A percentile compares a stretch with the other conserved stretches of the same genome.
phyloP scores from a whole-genome alignment of 352 stramenopile genomes.

The Globisporangium lucens region DNA sequence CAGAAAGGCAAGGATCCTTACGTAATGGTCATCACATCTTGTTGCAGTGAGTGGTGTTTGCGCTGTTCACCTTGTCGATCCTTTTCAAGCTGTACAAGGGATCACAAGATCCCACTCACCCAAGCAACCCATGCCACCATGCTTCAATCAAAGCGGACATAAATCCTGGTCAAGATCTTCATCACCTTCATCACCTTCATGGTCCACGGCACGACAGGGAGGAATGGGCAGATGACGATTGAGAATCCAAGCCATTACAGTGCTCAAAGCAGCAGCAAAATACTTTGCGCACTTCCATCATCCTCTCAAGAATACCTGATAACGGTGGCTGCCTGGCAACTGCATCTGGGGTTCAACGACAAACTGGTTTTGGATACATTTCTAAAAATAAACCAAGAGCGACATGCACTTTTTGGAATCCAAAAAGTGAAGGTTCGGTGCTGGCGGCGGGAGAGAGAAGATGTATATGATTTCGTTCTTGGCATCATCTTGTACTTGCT shows the following conservation, averaged over 20 bases:
- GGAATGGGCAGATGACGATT: not conserved
- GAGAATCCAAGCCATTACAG: not conserved
- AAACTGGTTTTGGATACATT: constrained; percentile 1
- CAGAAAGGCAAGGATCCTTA: not conserved
- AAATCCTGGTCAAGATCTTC: not conserved
- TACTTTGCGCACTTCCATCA: not conserved
- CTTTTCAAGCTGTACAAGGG: not conserved
- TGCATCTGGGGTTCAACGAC: not conserved
- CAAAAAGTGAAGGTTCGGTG: not conserved
- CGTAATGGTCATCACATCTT: no score
- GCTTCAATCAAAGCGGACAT: not conserved
- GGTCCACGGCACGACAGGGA: not conserved
- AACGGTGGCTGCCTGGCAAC: not conserved
- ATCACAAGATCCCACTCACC: not conserved
- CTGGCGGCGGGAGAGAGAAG: not conserved
- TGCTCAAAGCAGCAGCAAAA: not conserved
- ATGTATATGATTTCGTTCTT: not conserved
- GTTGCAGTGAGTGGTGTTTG: not conserved
- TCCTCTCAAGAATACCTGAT: not conserved
- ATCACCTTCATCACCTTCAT: not conserved
- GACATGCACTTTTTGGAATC: not conserved
- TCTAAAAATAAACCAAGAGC: not conserved
- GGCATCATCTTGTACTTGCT: not conserved
- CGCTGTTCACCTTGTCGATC: not conserved
- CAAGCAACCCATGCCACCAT: not conserved